These are phyloP conservation scores for Hypoxylon fuscum DNA, from an alignment of 495 filamentous ascomycete species.

Conservation along the genomic window DNA sequence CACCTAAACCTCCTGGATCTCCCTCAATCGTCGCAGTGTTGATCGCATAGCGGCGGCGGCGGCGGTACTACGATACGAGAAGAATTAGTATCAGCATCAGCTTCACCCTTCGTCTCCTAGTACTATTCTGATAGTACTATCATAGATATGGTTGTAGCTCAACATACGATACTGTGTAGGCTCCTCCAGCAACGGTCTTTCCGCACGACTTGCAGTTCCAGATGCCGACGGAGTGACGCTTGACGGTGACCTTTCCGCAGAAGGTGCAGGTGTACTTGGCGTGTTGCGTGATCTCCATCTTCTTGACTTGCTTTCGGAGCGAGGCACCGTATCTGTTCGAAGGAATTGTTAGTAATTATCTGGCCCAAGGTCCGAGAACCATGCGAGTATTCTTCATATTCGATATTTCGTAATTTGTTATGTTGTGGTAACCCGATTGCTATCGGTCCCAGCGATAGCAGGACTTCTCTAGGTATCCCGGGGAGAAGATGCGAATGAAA, in stretches of 20 bases:
- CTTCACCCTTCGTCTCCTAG: background rate
- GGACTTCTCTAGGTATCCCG: conserved; percentile 9
- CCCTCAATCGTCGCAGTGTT: conserved; percentile 95
- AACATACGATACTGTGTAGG: conserved; percentile 96
- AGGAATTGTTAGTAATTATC: conserved; percentile 8
- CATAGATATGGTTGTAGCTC: too few species aligned
- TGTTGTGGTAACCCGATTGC: too few species aligned
- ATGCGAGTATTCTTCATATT: background rate
- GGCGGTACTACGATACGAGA: conserved; percentile 72
- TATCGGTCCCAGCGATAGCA: conserved; percentile 1
- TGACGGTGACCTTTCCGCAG: conserved; percentile 95
- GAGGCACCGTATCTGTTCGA: conserved; percentile 89
- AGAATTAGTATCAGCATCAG: conserved; percentile 32
- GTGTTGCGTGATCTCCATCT: conserved; percentile 99
- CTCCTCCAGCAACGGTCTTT: conserved; percentile 95
- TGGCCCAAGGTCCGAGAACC: too few species aligned
- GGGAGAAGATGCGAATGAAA: conserved; percentile 13
- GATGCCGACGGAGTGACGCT: conserved; percentile 92
- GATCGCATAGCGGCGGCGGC: conserved; percentile 96
- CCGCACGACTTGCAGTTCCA: conserved; percentile 94
- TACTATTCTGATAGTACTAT: background rate
- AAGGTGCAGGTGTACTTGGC: conserved; percentile 88
- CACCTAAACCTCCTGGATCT: conserved; percentile 93
- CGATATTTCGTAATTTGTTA: background rate
- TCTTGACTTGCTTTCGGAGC: conserved; percentile 99